Evolutionary conservation across 495 filamentous ascomycete species (phyloP), one percentile per base, ranked within the genome.

Genomic region (Penicillium waksmanii): DNA sequence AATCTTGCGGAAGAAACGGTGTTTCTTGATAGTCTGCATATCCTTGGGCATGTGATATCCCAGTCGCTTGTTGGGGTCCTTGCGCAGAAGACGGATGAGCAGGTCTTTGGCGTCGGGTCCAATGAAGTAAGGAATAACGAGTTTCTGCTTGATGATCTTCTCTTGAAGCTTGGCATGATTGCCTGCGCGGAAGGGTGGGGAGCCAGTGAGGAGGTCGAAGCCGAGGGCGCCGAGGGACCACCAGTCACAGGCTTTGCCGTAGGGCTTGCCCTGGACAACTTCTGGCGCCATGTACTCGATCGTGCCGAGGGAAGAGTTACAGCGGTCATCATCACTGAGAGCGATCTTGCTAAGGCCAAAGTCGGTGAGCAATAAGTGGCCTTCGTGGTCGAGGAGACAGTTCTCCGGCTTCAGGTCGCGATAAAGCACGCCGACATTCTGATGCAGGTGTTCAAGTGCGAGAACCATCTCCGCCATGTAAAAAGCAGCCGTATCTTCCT

Each of bases 261-360:
- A 98, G 0, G 76, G 71, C 60, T 89, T 84, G 58, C 91, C 91
- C 44, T 81, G 82, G 63, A 98, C 86, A 38, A 98, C 89, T 77
- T 98, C 95, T 4, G 95, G 95, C 0, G 95, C 95, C 96, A 98
- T 98, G 83, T 98, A 98, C 65, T 97, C 95, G 62, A 96, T 85
- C 2, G 95, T 98, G 58, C 95, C 95, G 12, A 96, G 88, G 35
- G 73, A 74, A 40, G 91, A 96, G 70, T 89, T 89, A 81, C 92
- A 97, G 63, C 82, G 81, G 63, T 85, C 85, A 42, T 91, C 90
- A 21, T 88, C 82, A 62, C 91, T 88, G 35, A 95, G 82, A n/a
- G 92, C 86, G 33, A 97, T 95, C 73, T 98, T 98, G 74, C 89
- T 93, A 33, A 98, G 88, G 8, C 95, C 95, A 63, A 98, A 98